Evolutionary conservation across 257 asterid genomes (phyloP).

Genomic region (Solanum sitiens): DNA sequence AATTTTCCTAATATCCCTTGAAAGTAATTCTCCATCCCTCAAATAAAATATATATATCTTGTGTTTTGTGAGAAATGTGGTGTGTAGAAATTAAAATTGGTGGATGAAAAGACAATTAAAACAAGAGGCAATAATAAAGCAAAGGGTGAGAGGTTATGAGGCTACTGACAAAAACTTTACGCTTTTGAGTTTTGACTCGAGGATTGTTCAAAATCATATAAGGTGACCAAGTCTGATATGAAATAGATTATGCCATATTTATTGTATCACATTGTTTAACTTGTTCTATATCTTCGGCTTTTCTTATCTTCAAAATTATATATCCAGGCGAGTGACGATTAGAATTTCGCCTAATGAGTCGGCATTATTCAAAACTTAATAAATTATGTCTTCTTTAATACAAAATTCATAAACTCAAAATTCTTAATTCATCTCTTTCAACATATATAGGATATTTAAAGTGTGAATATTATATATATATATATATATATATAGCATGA

Average conservation of each 20-base stretch:
- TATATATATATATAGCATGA: too few species aligned
- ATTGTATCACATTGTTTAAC: too few species aligned
- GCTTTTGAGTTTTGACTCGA: neutral
- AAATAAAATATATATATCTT: neutral
- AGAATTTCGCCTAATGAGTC: too few species aligned
- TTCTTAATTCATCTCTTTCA: neutral
- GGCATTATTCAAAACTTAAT: neutral
- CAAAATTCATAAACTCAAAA: neutral
- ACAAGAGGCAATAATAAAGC: neutral
- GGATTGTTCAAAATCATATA: neutral
- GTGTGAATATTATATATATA: neutral
- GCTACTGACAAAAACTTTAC: neutral
- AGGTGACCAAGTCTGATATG: neutral
- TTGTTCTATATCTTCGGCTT: too few species aligned
- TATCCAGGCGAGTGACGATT: too few species aligned
- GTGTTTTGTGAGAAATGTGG: neutral
- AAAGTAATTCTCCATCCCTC: conserved; percentile 1
- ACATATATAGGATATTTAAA: too few species aligned
- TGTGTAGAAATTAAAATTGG: neutral
- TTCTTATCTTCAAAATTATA: too few species aligned
- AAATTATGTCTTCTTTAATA: neutral
- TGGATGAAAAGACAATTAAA: neutral
- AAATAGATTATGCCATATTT: too few species aligned
- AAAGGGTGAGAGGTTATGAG: neutral
- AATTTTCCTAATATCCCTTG: conserved; percentile 18